phyloP scores from a whole-genome alignment of 495 filamentous ascomycete genomes.

The Zalerion maritima region DNA sequence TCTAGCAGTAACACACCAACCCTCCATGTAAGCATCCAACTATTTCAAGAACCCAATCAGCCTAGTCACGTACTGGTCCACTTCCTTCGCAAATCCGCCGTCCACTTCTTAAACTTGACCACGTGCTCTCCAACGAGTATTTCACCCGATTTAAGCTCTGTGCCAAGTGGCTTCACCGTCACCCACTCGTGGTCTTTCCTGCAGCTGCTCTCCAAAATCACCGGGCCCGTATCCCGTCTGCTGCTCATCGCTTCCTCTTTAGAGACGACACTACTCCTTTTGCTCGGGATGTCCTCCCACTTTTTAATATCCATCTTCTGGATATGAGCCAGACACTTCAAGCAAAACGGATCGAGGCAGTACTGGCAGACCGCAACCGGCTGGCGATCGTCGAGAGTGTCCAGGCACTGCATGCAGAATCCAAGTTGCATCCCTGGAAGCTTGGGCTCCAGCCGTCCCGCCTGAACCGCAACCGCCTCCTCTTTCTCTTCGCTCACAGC shows the following conservation, averaged over 20 bases:
- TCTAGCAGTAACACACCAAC: no score
- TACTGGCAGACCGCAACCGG: conserved; percentile 1
- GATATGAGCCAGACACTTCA: not conserved
- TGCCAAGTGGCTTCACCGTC: conserved; percentile 1
- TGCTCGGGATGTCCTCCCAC: conserved; percentile 1
- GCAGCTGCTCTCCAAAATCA: not conserved
- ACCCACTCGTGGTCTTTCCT: conserved; percentile 4
- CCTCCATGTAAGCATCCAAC: no score
- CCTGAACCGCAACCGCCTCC: not conserved
- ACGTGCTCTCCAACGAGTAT: not conserved
- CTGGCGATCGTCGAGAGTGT: not conserved
- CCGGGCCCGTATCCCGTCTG: no score
- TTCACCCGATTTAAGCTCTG: conserved; percentile 2
- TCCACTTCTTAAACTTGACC: conserved; percentile 3
- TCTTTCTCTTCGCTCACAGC: not conserved
- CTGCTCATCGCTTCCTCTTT: no score
- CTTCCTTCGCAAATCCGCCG: not conserved
- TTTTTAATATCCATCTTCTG: not conserved
- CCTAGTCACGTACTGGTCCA: no score
- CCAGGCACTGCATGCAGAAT: conserved; percentile 3
- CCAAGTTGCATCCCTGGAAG: conserved; percentile 3
- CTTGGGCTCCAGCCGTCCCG: conserved; percentile 1
- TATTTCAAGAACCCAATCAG: no score
- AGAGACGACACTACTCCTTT: no score
- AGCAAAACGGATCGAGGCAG: conserved; percentile 2